Conservation (phyloP, 2,329 filamentous ascomycete species). For the Neofusicoccum sp. region DNA sequence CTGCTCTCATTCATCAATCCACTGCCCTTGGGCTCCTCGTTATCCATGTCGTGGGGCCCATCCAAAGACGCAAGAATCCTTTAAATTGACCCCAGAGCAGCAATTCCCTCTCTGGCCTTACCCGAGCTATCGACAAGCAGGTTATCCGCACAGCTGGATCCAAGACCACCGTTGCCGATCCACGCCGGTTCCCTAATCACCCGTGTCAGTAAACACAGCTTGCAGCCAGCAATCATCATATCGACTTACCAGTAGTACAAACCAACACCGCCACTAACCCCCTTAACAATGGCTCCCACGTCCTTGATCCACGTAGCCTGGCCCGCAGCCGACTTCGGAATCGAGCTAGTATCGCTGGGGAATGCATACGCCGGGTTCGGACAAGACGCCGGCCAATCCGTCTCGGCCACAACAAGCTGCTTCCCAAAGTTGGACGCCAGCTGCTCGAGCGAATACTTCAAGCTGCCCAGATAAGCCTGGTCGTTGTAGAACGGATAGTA, state of each 20-base stretch:
- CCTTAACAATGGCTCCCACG: conserved; percentile 60
- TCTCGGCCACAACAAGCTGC: conserved; percentile 69
- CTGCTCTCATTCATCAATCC: no score
- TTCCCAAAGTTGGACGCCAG: conserved; percentile 66
- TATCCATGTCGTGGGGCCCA: no score
- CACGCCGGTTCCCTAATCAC: conserved; percentile 63
- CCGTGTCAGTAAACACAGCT: no score
- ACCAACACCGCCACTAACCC: conserved; percentile 59
- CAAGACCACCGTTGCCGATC: conserved; percentile 66
- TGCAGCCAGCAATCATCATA: no score
- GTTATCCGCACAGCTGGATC: conserved; percentile 67
- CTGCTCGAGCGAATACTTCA: conserved; percentile 59
- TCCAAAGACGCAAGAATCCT: neutral
- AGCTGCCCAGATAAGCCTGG: conserved; percentile 59
- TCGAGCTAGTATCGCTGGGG: conserved; percentile 60
- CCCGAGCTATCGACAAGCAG: conserved; percentile 62
- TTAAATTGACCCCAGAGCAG: neutral
- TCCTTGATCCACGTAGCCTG: conserved; percentile 65
- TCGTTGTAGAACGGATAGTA: conserved; percentile 73
- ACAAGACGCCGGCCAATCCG: conserved; percentile 69
- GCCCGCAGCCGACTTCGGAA: conserved; percentile 63
- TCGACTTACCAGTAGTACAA: conserved; percentile 50
- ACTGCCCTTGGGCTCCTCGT: no score
- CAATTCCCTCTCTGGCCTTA: conserved; percentile 39
- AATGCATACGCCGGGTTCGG: conserved; percentile 46